Base-by-base conservation (phyloP, 2,329 filamentous ascomycete species). In the Penicillium italicum region DNA sequence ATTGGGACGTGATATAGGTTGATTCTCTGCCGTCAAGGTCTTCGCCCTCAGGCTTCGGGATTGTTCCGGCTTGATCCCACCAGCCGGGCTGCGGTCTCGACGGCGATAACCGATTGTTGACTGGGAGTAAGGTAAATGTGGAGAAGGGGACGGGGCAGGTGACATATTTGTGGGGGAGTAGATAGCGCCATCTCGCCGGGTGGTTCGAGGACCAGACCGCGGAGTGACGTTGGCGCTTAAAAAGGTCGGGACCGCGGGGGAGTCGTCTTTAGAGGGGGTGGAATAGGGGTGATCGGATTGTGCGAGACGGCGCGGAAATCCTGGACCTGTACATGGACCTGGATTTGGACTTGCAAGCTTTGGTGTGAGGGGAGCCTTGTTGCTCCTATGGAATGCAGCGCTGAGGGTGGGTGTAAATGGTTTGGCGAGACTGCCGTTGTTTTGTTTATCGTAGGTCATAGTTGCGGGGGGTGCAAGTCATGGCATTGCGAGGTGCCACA, bases 181-280 rank as follows among this genome's bases (percentile, higher is more conserved):
- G 56, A 80, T 82, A 26, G 81, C 75, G 71, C 87, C 91, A 69
- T 90, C 85, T 55, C 86, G 82, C 62, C 90, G 85, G 63, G 79
- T 85, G 70, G 85, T 90, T 59, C 91, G 82, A 46, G 85, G 79
- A 9, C 87, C 88, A 9, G 91, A 91, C 62, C 91, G 85, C 48
- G 91, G 90, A 4, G 91, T 95, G 69, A 91, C 77, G 70, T 90
- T 91, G 70, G 76, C 82, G 72, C 73, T 84, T 42, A 91, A 74
- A 64, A 83, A 83, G 48, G 82, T 68, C 9, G 84, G 79, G 37
- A 82, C 80, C 42, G 79, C 72, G 61, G 79, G 68, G 57, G 84
- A 80, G 48, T 87, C 84, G 57, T 66, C 63, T 66, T 70, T 66
- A 63, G 69, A 66, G 57, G 70, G 67, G 58, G 69, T 66, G 43